Percentiles rank a stretch among this genome's conserved stretches.
Conservation (phyloP, 2,329 filamentous ascomycete species). For the Fusarium papillatum region DNA sequence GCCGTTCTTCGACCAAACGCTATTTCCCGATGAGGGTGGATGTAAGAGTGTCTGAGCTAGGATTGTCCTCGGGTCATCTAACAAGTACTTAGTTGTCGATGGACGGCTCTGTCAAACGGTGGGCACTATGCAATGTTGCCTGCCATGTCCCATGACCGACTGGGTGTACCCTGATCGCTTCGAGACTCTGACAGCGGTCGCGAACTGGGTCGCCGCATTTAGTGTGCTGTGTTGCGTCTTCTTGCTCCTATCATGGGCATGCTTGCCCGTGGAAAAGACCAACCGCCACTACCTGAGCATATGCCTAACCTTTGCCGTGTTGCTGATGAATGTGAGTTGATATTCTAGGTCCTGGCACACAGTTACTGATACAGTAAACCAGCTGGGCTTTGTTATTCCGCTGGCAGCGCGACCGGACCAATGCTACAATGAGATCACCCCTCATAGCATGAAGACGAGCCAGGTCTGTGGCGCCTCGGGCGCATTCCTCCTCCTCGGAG, state of each 20-base stretch:
- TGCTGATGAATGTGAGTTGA: conserved; percentile 82
- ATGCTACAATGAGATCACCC: conserved; percentile 92
- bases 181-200: conserved; percentile 69
- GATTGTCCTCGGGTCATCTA: conserved; percentile 6
- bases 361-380: conserved; percentile 36
- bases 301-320: conserved; percentile 81
- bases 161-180: conserved; percentile 79
- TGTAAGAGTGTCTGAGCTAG: conserved; percentile 63
- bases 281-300: conserved; percentile 94
- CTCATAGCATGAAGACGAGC: conserved; percentile 89
- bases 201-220: conserved; percentile 87
- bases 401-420: conserved; percentile 83
- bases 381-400: conserved; percentile 94
- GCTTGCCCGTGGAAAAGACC: conserved; percentile 89
- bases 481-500: conserved; percentile 86
- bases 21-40: conserved; percentile 73
- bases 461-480: conserved; percentile 90
- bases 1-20: conserved; percentile 76
- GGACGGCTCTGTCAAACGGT: conserved; percentile 68
- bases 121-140: conserved; percentile 76
- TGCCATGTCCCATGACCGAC: conserved; percentile 90
- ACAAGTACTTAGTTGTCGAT: conserved; percentile 61
- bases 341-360: neutral
- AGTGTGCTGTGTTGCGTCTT: conserved; percentile 81
- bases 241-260: conserved; percentile 82